A percentile compares a stretch with the other conserved stretches of the same genome.
These are phyloP conservation scores for Ophiostoma ips DNA, from an alignment of 2,329 filamentous ascomycete genomes.

Conservation along the genomic window DNA sequence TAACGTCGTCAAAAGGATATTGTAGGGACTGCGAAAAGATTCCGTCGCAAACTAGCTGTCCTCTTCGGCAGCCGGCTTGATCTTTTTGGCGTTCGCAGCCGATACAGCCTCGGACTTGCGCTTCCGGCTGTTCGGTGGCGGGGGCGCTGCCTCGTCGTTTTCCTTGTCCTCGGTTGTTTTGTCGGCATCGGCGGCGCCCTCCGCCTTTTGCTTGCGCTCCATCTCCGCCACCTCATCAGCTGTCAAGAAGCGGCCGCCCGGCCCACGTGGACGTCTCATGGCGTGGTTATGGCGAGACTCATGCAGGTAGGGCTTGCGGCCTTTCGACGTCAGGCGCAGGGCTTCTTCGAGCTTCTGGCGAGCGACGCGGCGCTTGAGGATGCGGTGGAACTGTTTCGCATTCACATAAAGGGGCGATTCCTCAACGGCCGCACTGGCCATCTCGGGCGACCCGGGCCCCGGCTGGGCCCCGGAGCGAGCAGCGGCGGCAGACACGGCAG, in stretches of 20 bases:
- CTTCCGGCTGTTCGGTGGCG: constrained; percentile 30
- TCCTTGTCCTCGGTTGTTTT: constrained; percentile 24
- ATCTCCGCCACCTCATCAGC: constrained; percentile 90
- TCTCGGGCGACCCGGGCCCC: constrained; percentile 64
- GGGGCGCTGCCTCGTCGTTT: constrained; percentile 10
- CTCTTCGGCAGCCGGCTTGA: constrained; percentile 26
- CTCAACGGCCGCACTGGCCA: constrained; percentile 58
- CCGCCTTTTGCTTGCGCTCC: constrained; percentile 42
- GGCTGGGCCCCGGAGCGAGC: constrained; percentile 50
- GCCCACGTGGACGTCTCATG: constrained; percentile 87
- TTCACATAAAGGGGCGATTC: constrained; percentile 96
- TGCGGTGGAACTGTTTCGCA: constrained; percentile 96
- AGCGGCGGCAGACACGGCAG: constrained; percentile 45
- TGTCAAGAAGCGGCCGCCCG: constrained; percentile 88
- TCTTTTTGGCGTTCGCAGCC: constrained; percentile 38
- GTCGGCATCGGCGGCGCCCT: constrained; percentile 21
- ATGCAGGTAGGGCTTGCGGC: constrained; percentile 90
- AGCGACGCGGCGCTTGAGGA: constrained; percentile 84
- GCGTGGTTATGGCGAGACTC: constrained; percentile 97
- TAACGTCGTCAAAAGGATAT: background rate
- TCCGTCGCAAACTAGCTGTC: constrained; percentile 8
- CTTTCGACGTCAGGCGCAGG: constrained; percentile 81
- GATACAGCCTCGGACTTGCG: constrained; percentile 43
- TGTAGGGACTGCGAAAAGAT: too few relatives aligned
- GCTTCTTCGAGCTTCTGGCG: constrained; percentile 90